Evolutionary conservation across 2,329 filamentous ascomycete genomes (phyloP), one percentile per base, ranked within the genome.

Genomic region (Didymella glomerata): DNA sequence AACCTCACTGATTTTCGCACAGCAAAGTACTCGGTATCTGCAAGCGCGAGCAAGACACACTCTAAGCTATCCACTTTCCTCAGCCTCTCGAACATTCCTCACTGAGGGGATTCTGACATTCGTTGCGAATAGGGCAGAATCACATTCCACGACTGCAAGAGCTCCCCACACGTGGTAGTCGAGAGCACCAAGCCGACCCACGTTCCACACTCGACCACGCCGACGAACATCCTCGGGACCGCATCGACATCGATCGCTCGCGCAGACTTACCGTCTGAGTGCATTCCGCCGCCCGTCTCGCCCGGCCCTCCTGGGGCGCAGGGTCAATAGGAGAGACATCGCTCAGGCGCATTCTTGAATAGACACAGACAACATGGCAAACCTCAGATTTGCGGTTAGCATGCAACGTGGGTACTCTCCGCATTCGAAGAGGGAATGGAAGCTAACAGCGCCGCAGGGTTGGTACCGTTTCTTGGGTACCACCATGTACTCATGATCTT

Each of bases 401-500:
- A 79, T 84, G 68, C 80, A 82, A 75, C 78, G 78, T 80, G 72
- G 53, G 77, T 77, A 48, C 36, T 45, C 53, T 27, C 40, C 11
- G 25, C 14, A 24, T 3, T 44, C 20, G 11, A 38, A 28, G 27
- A 56, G 64, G 54, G 50, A 67, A 69, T 64, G 60, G 50, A 63
- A 51, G 56, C 70, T 74, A 54, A 76, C 67, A 54, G 8, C 24
- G 32, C 38, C 24, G 50, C 55, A 85, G 83, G 85, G 70, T 79
- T 88, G 70, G 79, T 88, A 76, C 85, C 86, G 60, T 82, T 86
- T 75, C 80, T 89, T 65, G 86, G 86, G 62, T 89, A 88, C 87
- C 87, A 89, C 74, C 87, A 99, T 87, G 90, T 98, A 66, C 86
- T 99, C 78, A 99, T 99, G 95, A 92, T 99, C 70, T 82, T 99